Percentiles rank a stretch among this genome's conserved stretches.
These are phyloP conservation scores for Auricularia sp. DNA, from an alignment of 768 basidiomycete genomes.

Conservation along the genomic window DNA sequence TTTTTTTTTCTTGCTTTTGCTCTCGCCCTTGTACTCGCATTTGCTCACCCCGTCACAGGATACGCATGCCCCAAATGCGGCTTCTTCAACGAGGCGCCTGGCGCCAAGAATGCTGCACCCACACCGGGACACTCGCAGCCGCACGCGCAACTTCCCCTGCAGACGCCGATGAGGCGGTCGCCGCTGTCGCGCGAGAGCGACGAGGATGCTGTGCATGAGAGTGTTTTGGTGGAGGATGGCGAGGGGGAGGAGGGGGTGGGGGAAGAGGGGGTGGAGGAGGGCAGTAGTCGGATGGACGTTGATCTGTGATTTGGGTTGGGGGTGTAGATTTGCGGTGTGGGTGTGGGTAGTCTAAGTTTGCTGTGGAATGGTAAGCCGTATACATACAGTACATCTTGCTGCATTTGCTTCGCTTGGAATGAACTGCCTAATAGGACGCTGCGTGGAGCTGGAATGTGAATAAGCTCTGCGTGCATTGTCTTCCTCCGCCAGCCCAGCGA, in stretches of 20 bases:
- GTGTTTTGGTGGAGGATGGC: no score
- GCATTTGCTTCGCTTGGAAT: no score
- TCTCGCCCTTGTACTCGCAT: no score
- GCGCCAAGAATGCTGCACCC: neutral
- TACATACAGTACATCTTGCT: no score
- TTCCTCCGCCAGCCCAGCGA: no score
- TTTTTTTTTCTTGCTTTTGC: no score
- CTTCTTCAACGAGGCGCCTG: slow-evolving; percentile 49
- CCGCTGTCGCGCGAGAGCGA: neutral
- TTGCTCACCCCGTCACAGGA: slow-evolving; percentile 35
- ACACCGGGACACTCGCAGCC: neutral
- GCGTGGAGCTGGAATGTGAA: no score
- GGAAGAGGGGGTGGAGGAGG: neutral
- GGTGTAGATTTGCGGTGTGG: no score
- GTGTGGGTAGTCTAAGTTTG: no score
- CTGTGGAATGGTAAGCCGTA: no score
- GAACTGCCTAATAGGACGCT: no score
- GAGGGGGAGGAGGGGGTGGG: neutral
- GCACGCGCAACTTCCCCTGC: neutral
- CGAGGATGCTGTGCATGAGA: neutral
- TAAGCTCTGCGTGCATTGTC: no score
- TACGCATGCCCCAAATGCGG: slow-evolving; percentile 81
- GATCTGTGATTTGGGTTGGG: neutral
- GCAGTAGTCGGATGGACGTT: neutral
- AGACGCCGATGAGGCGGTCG: neutral